Conservation (phyloP, 495 filamentous ascomycete genomes). For the Poronia punctata region DNA sequence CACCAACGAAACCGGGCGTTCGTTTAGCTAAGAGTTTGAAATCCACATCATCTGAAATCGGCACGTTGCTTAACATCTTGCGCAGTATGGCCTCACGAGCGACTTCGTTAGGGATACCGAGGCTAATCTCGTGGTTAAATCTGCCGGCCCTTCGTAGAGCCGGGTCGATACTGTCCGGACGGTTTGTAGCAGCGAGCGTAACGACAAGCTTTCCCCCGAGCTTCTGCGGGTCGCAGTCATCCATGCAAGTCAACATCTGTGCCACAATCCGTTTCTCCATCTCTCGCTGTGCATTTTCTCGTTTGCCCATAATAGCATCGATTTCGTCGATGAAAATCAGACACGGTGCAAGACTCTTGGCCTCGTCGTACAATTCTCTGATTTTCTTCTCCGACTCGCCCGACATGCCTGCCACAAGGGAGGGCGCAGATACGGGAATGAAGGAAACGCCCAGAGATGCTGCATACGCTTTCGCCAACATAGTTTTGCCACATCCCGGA, state of each 20-base stretch:
- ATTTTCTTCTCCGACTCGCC: slow-evolving; percentile 95
- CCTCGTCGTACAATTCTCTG: slow-evolving; percentile 84
- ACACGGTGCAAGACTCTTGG: slow-evolving; percentile 79
- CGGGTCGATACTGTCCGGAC: slow-evolving; percentile 84
- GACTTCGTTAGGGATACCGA: slow-evolving; percentile 84
- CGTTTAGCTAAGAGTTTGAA: slow-evolving; percentile 74
- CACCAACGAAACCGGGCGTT: slow-evolving; percentile 91
- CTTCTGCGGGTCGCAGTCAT: slow-evolving; percentile 55
- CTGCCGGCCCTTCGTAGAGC: slow-evolving; percentile 78
- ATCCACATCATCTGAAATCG: slow-evolving; percentile 64
- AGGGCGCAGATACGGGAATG: slow-evolving; percentile 82
- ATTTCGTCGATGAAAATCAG: slow-evolving; percentile 96
- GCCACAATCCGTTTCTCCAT: slow-evolving; percentile 97
- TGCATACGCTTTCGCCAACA: slow-evolving; percentile 86
- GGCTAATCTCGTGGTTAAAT: slow-evolving; percentile 90
- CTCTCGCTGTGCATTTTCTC: slow-evolving; percentile 88
- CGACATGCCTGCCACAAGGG: slow-evolving; percentile 88
- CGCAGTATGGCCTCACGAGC: slow-evolving; percentile 79
- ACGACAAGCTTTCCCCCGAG: slow-evolving; percentile 86
- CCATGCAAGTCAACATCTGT: slow-evolving; percentile 85
- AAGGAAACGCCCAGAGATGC: slow-evolving; percentile 79
- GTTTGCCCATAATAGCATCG: slow-evolving; percentile 89
- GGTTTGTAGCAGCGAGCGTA: slow-evolving; percentile 87
- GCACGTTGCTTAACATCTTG: slow-evolving; percentile 65
- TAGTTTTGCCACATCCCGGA: slow-evolving; percentile 92